Evolutionary conservation across 2,329 filamentous ascomycete species (phyloP), one percentile per base, ranked within the genome.

Genomic region (Fusarium nodosum): DNA sequence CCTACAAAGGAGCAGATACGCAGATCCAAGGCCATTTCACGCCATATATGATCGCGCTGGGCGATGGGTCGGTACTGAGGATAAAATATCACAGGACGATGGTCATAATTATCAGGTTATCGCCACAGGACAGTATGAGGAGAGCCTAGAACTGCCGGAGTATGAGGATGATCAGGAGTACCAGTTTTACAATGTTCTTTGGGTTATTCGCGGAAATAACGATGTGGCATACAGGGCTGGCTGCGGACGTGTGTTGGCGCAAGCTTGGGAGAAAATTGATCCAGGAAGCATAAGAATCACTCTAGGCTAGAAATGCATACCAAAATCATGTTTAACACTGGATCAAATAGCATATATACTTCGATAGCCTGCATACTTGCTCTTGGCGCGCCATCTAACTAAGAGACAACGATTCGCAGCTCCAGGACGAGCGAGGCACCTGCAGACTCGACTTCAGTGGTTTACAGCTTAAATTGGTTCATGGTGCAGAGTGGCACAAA

Each of bases 151-250:
- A 4, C 42, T 30, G 3, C 42, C 18, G 16, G 42, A 30, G 15
- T 30, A 45, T 45, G 24, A 2, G 12, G 42, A 31, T 31, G 44
- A 20, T 20, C 16, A 28, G 3, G 10, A n/a, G 4, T 46, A 30
- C 26, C 44, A 46, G 6, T 46, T 46, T 13, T 46, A 46, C 18
- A 46, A 31, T 46, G 44, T 46, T 46, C 24, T 46, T 10, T 46
- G 44, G 44, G 18, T 46, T n/a, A 3, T 31, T 15, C 24, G 44
- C 16, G 44, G 26, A 3, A 18, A 46, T 4, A 20, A 31, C 20
- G 13, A 46, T 46, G 26, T 46, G n/a, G 44, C 26, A 13, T 46
- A 31, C n/a, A 7, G 26, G 26, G 44, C 18, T 46, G 26, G 44
- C 18, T 46, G 16, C 6, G 15, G 26, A 28, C 26, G 26, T 15